Base-by-base conservation (phyloP, 2,329 filamentous ascomycete genomes). In the Colletotrichum echinochloae region DNA sequence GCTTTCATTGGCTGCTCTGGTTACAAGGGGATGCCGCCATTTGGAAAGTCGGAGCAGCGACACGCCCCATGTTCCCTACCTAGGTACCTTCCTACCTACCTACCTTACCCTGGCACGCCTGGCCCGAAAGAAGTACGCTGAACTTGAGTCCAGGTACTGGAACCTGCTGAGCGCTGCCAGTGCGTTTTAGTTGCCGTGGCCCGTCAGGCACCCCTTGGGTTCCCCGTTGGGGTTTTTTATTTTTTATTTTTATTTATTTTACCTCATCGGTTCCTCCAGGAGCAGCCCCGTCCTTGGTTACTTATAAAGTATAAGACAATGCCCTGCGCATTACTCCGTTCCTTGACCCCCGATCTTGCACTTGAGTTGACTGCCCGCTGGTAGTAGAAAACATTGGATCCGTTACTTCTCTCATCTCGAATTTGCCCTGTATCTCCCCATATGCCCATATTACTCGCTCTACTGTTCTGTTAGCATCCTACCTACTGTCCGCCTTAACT, bases 201-300 rank as follows among this genome's bases (percentile, higher is more conserved):
- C n/a, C n/a, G 66, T 71, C 66, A 71, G 55, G 66, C 69, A 68
- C 68, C 68, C 68, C 68, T 64, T 72, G 44, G 51, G 59, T 60
- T 51, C 48, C 63, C 54, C 49, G 60, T 68, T 71, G 55, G 54
- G 46, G 59, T 63, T n/a, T n/a, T n/a, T n/a, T 18, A 7, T 20
- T 41, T 41, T 44, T 44, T 39, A 11, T 39, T 39, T 9, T 44
- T n/a, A 6, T 8, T 23, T 65, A n/a, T 61, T 71, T 65, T 71
- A 65, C 69, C 69, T 70, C 69, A 72, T 72, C 63, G 54, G 61
- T 52, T 55, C 63, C 68, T 62, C 64, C 57, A 28, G 30, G 37
- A 65, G 23, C 44, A 41, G 49, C 54, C 56, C 51, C 41, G 68
- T 59, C 59, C 64, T 37, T 30, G 46, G 57, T 56, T 62, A 69